These are phyloP conservation scores for Cicer judaicum DNA, from an alignment of 306 rosid genomes.

Conservation along the genomic window DNA sequence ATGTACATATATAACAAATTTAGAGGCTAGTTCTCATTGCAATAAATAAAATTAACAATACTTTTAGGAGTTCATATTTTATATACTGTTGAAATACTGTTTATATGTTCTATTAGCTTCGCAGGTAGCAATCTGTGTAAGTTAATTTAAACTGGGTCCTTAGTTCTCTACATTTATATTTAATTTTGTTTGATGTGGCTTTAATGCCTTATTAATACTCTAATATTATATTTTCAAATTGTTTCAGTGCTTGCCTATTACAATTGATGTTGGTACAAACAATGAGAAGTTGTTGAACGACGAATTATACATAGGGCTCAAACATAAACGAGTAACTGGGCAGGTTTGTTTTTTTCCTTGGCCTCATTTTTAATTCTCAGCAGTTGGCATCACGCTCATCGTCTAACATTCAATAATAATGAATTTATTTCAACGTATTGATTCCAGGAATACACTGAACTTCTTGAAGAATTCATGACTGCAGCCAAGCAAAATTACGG, in stretches of 20 bases:
- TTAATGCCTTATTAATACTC: slow-evolving; percentile 24
- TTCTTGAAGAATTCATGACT: slow-evolving; percentile 83
- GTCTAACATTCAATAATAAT: slow-evolving; percentile 20
- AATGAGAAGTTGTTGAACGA: slow-evolving; percentile 82
- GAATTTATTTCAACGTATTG: slow-evolving; percentile 9
- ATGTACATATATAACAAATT: no score
- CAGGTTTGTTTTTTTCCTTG: slow-evolving; percentile 59
- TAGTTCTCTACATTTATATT: neutral
- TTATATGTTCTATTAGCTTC: slow-evolving; percentile 16
- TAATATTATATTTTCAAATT: slow-evolving; percentile 30
- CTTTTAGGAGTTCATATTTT: slow-evolving; percentile 9
- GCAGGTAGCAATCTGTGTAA: slow-evolving; percentile 14
- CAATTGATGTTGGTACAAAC: slow-evolving; percentile 99
- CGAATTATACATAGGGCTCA: slow-evolving; percentile 92
- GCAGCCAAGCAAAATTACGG: slow-evolving; percentile 91
- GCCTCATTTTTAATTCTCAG: slow-evolving; percentile 32
- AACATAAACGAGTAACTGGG: slow-evolving; percentile 88
- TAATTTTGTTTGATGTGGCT: neutral
- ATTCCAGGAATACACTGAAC: slow-evolving; percentile 85
- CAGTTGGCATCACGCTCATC: neutral
- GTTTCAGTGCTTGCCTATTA: slow-evolving; percentile 93
- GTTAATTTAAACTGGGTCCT: slow-evolving; percentile 1
- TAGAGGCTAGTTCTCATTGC: no score
- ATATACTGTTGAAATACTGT: slow-evolving; percentile 20
- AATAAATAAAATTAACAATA: neutral